Percentiles rank a stretch among this genome's conserved stretches.
Evolutionary conservation across 2,329 filamentous ascomycete genomes (phyloP).

Genomic region (Fonsecaea pedrosoi): DNA sequence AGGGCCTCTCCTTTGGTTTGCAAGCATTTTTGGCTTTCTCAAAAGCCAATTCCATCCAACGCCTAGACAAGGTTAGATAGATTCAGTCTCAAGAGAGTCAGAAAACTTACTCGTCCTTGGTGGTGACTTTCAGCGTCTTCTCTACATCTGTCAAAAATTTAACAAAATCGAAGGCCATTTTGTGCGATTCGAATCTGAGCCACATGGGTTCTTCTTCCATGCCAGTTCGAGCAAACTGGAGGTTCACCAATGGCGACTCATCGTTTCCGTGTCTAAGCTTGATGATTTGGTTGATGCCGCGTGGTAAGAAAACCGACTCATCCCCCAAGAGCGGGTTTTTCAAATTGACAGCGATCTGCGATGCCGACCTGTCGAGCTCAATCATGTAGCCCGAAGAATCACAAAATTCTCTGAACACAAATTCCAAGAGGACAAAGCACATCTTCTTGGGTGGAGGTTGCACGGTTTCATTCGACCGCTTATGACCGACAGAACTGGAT

Average conservation of each 20-base stretch:
- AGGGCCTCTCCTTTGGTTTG: not conserved
- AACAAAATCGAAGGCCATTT: conserved; percentile 26
- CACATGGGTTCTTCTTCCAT: conserved; percentile 12
- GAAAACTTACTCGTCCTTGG: conserved; percentile 18
- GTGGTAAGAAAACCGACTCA: conserved; percentile 16
- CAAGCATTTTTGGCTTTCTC: conserved; percentile 4
- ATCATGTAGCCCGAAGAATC: conserved; percentile 17
- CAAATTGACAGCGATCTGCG: conserved; percentile 24
- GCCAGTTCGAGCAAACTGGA: conserved; percentile 21
- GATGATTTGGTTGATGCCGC: conserved; percentile 23
- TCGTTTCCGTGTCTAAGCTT: conserved; percentile 14
- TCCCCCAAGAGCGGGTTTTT: conserved; percentile 16
- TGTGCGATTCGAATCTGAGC: conserved; percentile 28
- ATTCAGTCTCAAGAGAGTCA: not conserved
- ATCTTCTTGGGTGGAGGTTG: not conserved
- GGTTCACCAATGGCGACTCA: conserved; percentile 9
- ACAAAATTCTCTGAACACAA: conserved; percentile 9
- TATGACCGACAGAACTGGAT: not conserved
- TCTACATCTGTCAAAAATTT: not conserved
- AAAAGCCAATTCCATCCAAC: conserved; percentile 28
- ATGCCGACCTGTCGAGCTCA: conserved; percentile 22
- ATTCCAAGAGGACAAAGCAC: conserved; percentile 23
- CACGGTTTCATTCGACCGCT: not conserved
- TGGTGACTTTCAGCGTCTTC: not conserved
- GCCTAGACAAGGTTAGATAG: conserved; percentile 18